phyloP scores from a whole-genome alignment of 2,329 filamentous ascomycete genomes.

The Ophiostoma pallidulum region DNA sequence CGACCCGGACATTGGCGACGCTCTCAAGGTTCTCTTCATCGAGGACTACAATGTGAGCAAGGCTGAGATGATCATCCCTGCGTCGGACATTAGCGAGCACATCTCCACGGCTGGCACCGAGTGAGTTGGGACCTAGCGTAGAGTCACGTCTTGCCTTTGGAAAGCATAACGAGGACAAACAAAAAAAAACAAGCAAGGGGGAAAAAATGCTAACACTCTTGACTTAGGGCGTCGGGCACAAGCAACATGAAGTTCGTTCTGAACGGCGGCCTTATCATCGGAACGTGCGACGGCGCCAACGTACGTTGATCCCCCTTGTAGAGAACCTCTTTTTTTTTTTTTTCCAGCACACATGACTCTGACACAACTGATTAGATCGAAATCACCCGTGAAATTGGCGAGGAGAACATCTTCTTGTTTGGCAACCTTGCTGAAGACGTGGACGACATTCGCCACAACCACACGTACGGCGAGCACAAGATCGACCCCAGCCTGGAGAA shows the following conservation, averaged over 20 bases:
- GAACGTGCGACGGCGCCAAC: conserved; percentile 95
- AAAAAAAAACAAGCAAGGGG: no score
- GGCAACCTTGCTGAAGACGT: conserved; percentile 94
- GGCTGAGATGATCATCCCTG: conserved; percentile 90
- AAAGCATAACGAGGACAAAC: no score
- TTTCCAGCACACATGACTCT: not conserved
- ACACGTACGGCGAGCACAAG: conserved; percentile 72
- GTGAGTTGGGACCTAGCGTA: no score
- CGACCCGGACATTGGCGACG: conserved; percentile 81
- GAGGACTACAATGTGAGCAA: conserved; percentile 99
- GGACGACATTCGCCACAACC: conserved; percentile 83
- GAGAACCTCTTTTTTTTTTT: not conserved
- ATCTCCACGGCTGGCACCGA: conserved; percentile 97
- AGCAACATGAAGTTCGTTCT: conserved; percentile 99
- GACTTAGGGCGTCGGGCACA: conserved; percentile 59
- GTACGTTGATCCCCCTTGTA: conserved; percentile 42
- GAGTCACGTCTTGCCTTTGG: not conserved
- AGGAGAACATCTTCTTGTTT: conserved; percentile 97
- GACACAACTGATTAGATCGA: conserved; percentile 59
- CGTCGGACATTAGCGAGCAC: conserved; percentile 94
- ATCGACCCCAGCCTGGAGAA: conserved; percentile 67
- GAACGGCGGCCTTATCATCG: conserved; percentile 94
- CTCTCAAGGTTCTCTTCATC: conserved; percentile 93
- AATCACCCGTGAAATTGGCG: conserved; percentile 93
- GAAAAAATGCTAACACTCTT: conserved; percentile 15